A percentile compares a stretch with the other conserved stretches of the same genome.
Evolutionary conservation across 1,139 yeast species (phyloP).

Genomic region (Lipomyces yarrowii): DNA sequence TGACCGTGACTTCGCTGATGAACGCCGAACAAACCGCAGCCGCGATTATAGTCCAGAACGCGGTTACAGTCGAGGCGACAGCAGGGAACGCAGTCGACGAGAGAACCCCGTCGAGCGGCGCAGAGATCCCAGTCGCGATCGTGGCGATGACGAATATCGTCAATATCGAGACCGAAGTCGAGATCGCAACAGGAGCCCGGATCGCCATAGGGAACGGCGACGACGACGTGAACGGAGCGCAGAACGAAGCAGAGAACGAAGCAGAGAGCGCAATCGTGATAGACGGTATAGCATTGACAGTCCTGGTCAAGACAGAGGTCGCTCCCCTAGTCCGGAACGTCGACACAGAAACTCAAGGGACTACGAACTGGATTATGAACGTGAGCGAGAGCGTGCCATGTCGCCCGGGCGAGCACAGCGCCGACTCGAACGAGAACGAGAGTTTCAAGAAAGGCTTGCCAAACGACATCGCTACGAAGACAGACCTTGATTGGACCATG

Average conservation of each 20-base stretch:
- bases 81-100: not conserved
- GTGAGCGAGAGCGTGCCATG: not conserved
- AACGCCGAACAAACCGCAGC: not conserved
- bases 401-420: not conserved
- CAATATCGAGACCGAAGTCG: not conserved
- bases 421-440: not conserved
- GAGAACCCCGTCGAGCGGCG: not conserved
- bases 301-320: not conserved
- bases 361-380: not conserved
- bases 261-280: not conserved
- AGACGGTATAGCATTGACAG: not conserved
- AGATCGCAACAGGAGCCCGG: not conserved
- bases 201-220: not conserved
- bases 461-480: not conserved
- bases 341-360: not conserved
- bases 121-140: not conserved
- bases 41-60: not conserved
- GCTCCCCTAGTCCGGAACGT: not conserved
- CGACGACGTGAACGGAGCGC: not conserved
- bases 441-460: not conserved
- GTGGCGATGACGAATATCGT: not conserved
- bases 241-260: not conserved
- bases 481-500: not conserved
- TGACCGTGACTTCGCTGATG: not conserved
- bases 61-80: not conserved